Conservation (phyloP, 2,329 filamentous ascomycete species). For the Keithomyces neogunnii region DNA sequence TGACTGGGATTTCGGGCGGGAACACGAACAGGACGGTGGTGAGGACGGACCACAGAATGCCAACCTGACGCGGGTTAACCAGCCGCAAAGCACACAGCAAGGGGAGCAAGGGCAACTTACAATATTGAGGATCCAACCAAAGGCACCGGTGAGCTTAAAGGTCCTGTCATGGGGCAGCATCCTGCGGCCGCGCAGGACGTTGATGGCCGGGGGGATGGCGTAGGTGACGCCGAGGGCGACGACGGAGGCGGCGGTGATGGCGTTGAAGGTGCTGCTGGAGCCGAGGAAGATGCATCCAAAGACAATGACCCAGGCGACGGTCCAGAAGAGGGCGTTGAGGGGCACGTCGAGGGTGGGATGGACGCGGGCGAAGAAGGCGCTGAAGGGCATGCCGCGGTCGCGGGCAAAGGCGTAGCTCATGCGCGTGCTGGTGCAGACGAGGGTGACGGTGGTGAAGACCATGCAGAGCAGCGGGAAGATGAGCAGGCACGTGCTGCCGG, state of each 20-base stretch:
- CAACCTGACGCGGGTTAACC: slow-evolving; percentile 20
- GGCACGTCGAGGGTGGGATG: slow-evolving; percentile 55
- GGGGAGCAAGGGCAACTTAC: slow-evolving; percentile 4
- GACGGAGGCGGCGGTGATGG: slow-evolving; percentile 64
- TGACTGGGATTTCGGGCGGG: slow-evolving; percentile 57
- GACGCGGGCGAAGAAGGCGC: slow-evolving; percentile 50
- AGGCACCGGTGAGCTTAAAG: slow-evolving; percentile 26
- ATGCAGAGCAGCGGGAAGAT: slow-evolving; percentile 60
- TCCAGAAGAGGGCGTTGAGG: slow-evolving; percentile 57
- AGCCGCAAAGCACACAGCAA: neutral
- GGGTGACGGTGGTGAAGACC: slow-evolving; percentile 53
- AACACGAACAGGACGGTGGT: slow-evolving; percentile 71
- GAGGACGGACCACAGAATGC: slow-evolving; percentile 57
- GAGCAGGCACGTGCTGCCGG: slow-evolving; percentile 54
- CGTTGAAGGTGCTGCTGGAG: slow-evolving; percentile 59
- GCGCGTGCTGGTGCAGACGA: slow-evolving; percentile 58
- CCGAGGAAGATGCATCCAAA: slow-evolving; percentile 66
- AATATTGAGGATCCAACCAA: slow-evolving; percentile 28
- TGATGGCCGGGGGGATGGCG: slow-evolving; percentile 64
- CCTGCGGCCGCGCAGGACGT: slow-evolving; percentile 56
- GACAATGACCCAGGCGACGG: slow-evolving; percentile 51
- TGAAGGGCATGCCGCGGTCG: slow-evolving; percentile 61
- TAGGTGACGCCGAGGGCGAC: slow-evolving; percentile 68
- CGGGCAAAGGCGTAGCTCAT: slow-evolving; percentile 60
- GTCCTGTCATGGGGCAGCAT: slow-evolving; percentile 47